Conservation (phyloP, 345 rosid species). For the Fremontodendron californicum region DNA sequence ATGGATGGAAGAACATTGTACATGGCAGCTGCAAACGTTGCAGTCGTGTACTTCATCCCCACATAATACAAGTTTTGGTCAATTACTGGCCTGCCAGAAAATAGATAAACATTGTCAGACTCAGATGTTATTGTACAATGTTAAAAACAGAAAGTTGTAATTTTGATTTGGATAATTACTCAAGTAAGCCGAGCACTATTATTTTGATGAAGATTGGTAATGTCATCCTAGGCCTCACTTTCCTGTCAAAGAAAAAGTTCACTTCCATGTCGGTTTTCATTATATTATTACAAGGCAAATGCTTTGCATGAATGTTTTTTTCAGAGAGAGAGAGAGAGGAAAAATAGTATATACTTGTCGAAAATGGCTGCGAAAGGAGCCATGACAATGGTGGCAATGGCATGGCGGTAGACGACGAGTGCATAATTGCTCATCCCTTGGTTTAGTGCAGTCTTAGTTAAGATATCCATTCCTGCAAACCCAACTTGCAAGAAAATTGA, state of each 20-base stretch:
- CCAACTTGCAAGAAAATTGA: conserved; percentile 75
- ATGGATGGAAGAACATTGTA: conserved; percentile 79
- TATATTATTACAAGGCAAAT: background rate
- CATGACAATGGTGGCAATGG: conserved; percentile 66
- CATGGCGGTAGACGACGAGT: conserved; percentile 80
- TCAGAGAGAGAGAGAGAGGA: conserved; percentile 1
- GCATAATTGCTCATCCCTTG: conserved; percentile 83
- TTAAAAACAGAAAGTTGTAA: background rate
- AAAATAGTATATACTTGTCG: conserved; percentile 61
- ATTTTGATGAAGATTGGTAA: conserved; percentile 53
- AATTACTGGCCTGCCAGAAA: conserved; percentile 64
- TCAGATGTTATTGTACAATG: background rate
- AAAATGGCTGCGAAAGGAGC: conserved; percentile 69
- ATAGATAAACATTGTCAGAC: background rate
- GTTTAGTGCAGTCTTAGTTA: conserved; percentile 72
- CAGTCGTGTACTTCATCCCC: conserved; percentile 85
- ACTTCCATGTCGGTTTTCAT: background rate
- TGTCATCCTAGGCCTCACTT: conserved; percentile 77
- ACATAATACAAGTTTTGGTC: conserved; percentile 72
- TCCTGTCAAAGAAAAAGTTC: conserved; percentile 36
- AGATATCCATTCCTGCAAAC: conserved; percentile 77
- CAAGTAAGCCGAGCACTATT: conserved; percentile 60
- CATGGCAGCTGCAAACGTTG: conserved; percentile 82
- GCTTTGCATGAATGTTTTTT: background rate
- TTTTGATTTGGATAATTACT: conserved; percentile 39